Base-by-base conservation (phyloP, 306 rosid species). In the Glycyrrhiza uralensis region DNA sequence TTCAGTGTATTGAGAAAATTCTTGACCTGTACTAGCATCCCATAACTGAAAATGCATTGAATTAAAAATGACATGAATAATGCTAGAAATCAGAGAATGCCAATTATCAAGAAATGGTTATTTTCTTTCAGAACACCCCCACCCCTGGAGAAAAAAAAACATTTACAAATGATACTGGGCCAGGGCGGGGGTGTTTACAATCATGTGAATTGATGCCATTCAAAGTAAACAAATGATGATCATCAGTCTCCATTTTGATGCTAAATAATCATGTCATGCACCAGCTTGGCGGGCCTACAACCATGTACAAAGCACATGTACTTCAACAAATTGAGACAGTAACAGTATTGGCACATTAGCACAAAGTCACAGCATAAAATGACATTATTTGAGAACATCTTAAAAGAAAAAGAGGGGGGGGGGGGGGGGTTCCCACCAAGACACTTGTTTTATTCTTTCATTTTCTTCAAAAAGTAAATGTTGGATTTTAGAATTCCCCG, bases 21-120 rank as follows among this genome's bases (percentile, higher is more conserved):
- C 90, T 80, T 87, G 96, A 75, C 98, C 97, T 3, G 96, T 89
- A 71, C 82, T 69, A 63, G 96, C 97, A 86, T 93, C 98, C 98
- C 98, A 91, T 79, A 93, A 72, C 98, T 93, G 85, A 72, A 88
- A 83, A 67, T 36, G 68, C 69, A 82, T 59, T 33, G 45, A 81
- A 81, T 74, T 6, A 77, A 56, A 71, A 14, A 42, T 42, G 23
- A 22, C 11, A 77, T 69, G 67, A 83, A 72, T 55, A 54, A 52
- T 29, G 71, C 44, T 36, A 35, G 42, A 47, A 65, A 35, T 29
- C 50, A 29, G 62, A 41, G 28, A 41, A 54, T 65, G 36, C 23
- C 18, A 62, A 33, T 32, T 15, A 49, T 62, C 30, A 49, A 74
- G 24, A 62, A 62, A 74, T 62, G 9, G 29, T 49, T 62, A 36